Percentiles rank a stretch among this genome's conserved stretches.
Conservation (phyloP, 2,329 filamentous ascomycete species). For the Penicillium digitatum region DNA sequence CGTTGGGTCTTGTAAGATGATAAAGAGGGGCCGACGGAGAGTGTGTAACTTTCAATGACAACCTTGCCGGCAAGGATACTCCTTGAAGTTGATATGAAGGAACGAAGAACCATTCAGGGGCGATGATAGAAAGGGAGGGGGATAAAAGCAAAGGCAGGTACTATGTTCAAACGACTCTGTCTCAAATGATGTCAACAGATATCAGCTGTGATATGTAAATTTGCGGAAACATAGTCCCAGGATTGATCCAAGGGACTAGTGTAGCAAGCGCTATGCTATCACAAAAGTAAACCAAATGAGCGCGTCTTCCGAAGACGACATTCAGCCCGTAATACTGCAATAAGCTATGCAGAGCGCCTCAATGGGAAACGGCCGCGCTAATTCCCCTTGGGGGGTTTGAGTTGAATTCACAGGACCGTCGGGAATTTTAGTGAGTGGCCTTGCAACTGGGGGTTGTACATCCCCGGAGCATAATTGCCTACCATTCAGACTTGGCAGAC, state of each 20-base stretch:
- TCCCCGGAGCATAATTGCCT: slow-evolving; percentile 5
- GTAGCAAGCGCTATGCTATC: slow-evolving; percentile 15
- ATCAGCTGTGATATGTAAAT: slow-evolving; percentile 14
- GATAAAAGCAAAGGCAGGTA: slow-evolving; percentile 15
- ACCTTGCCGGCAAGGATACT: slow-evolving; percentile 21
- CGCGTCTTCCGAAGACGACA: slow-evolving; percentile 6
- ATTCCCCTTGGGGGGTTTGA: slow-evolving; percentile 3
- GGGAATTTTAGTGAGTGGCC: slow-evolving; percentile 2
- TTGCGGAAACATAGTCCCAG: not conserved
- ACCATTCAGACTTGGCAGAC: slow-evolving; percentile 22
- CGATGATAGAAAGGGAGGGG: slow-evolving; percentile 13
- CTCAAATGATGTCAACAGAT: slow-evolving; percentile 3
- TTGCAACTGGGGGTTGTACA: slow-evolving; percentile 6
- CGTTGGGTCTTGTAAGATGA: not conserved
- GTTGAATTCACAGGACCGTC: slow-evolving; percentile 4
- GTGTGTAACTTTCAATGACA: not conserved
- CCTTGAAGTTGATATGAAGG: slow-evolving; percentile 2
- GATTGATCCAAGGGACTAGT: not conserved
- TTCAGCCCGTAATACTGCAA: not conserved
- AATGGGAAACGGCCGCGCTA: not conserved
- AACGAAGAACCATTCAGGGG: slow-evolving; percentile 3
- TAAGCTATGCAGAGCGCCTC: not conserved
- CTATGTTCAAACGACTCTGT: slow-evolving; percentile 5
- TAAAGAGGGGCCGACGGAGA: not conserved
- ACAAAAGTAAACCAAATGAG: slow-evolving; percentile 10